Base-by-base conservation (phyloP, 1,284 basidiomycete genomes). In the Neonothopanus nambi region DNA sequence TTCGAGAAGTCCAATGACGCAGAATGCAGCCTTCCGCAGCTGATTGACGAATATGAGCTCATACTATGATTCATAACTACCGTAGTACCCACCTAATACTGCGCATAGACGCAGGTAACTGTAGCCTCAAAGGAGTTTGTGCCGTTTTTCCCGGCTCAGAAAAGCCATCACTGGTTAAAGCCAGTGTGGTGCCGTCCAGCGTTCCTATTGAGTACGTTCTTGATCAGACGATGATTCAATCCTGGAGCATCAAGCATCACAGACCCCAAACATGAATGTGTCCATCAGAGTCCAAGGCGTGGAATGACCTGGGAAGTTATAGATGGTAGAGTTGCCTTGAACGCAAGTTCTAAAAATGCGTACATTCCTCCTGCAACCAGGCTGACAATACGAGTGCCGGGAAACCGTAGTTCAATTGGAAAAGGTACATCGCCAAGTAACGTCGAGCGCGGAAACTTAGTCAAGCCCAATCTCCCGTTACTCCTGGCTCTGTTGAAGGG, bases 321-420 rank as follows among this genome's bases (percentile, higher is more conserved):
- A 45, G 54, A 26, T 52, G 28, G 18, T 41, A 50, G 23, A 24
- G 3, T 33, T 33, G 30, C 30, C 30, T 33, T 23, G n/a, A 24
- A 11, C 4, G 30, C 26, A 38, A 20, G 52, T 54, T 47, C 43
- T 37, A 50, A 45, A 45, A 28, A 48, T 37, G 67, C 82, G 57
- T 64, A 89, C 92, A 90, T 92, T 66, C 92, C 92, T 17, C 88
- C 87, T 2, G 91, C 89, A 42, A 84, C 80, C 26, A 94, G 70
- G 55, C 78, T 83, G 26, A 94, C 88, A 47, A 93, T 80, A n/a
- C 84, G 78, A 33, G 71, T 76, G 39, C 76, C 77, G 11, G 80
- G 80, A 54, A 91, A 74, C 39, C 68, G 69, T 35, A 88, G 68
- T 57, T 82, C 78, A 9, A 76, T 69, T 0, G 91, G 91, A 64